Evolutionary conservation across 2,329 filamentous ascomycete species (phyloP).

Genomic region (Chaetomium olivaceum): DNA sequence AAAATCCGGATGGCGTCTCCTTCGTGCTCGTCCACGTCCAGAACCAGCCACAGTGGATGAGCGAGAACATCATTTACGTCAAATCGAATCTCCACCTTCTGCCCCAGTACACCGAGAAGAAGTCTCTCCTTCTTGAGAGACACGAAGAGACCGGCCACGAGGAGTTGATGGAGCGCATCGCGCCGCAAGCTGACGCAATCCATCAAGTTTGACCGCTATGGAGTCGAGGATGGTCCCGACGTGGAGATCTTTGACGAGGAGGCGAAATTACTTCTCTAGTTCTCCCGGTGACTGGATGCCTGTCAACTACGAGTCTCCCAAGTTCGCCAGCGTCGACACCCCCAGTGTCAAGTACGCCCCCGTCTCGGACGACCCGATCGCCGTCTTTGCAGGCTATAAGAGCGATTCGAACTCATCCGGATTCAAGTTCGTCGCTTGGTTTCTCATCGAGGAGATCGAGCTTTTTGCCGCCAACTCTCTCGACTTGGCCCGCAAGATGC

Average conservation of each 20-base stretch:
- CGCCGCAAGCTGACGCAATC: slow-evolving; percentile 1
- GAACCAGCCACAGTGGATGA: slow-evolving; percentile 9
- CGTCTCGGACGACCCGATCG: not conserved
- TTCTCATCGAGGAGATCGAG: slow-evolving; percentile 17
- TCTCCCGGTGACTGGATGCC: slow-evolving; percentile 16
- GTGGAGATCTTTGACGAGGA: slow-evolving; percentile 11
- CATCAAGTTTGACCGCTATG: slow-evolving; percentile 13
- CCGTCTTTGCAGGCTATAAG: slow-evolving; percentile 2
- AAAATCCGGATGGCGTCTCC: not conserved
- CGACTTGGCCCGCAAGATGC: slow-evolving; percentile 6
- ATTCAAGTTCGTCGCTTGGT: slow-evolving; percentile 15
- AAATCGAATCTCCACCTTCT: slow-evolving; percentile 10
- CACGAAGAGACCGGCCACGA: slow-evolving; percentile 3
- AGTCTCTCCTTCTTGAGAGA: not conserved
- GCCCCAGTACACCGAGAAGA: slow-evolving; percentile 16
- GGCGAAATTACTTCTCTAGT: not conserved
- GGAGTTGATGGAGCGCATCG: not conserved
- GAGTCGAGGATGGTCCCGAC: slow-evolving; percentile 21
- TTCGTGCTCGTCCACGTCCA: slow-evolving; percentile 7
- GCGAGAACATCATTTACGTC: slow-evolving; percentile 8
- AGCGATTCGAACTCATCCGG: not conserved
- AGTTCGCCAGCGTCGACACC: slow-evolving; percentile 7
- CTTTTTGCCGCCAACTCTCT: slow-evolving; percentile 19
- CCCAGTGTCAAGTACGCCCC: slow-evolving; percentile 19
- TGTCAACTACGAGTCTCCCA: not conserved